phyloP scores from a whole-genome alignment of 192 early-diverging fungal genomes.

The Gonapodya prolifera region DNA sequence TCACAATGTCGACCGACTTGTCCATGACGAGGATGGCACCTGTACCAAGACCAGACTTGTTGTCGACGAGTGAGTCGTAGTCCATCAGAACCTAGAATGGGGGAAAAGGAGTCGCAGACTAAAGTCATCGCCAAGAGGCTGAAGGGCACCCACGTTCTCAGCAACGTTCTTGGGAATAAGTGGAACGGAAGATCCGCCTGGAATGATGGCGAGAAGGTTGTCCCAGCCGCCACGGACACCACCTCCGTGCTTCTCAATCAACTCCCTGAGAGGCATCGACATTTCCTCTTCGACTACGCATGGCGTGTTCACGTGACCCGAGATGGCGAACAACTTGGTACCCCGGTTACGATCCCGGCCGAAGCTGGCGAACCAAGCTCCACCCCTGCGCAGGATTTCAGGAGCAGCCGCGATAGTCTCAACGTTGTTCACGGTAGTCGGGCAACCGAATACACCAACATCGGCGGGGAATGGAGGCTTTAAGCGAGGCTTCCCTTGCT shows the following conservation, averaged over 20 bases:
- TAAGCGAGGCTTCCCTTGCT: conserved; percentile 95
- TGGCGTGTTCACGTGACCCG: conserved; percentile 95
- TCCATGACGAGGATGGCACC: conserved; percentile 98
- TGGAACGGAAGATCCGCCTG: conserved; percentile 91
- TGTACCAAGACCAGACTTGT: conserved; percentile 85
- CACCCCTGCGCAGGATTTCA: conserved; percentile 81
- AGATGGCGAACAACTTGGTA: conserved; percentile 96
- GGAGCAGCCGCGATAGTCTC: conserved; percentile 98
- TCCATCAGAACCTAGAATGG: conserved; percentile 86
- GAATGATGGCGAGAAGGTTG: conserved; percentile 93
- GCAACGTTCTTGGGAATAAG: conserved; percentile 28
- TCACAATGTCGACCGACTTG: conserved; percentile 90
- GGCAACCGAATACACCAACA: conserved; percentile 95
- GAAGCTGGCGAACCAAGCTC: conserved; percentile 86
- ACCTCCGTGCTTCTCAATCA: conserved; percentile 85
- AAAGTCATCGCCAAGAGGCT: background rate
- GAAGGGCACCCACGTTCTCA: background rate
- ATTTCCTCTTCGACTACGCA: conserved; percentile 98
- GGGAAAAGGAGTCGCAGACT: conserved; percentile 53
- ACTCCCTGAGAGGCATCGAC: conserved; percentile 86
- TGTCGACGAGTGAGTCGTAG: conserved; percentile 93
- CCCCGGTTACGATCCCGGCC: conserved; percentile 87
- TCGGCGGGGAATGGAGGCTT: conserved; percentile 99
- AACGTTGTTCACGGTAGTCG: conserved; percentile 98
- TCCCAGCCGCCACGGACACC: conserved; percentile 98